These are phyloP conservation scores for Glonium stellatum DNA, from an alignment of 495 filamentous ascomycete species.

Conservation along the genomic window DNA sequence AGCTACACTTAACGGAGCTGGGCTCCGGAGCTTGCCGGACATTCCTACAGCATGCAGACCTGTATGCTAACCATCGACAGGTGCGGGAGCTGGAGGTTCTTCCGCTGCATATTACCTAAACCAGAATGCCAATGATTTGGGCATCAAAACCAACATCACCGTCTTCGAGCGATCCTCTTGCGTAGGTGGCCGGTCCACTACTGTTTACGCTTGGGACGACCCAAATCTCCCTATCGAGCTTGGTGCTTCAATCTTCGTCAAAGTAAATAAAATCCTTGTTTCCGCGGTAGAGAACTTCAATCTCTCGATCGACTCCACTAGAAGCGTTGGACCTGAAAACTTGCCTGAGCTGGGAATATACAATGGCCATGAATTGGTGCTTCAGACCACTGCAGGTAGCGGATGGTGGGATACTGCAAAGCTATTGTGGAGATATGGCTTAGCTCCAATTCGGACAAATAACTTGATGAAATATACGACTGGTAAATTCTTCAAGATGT, in stretches of 20 bases:
- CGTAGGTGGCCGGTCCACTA: conserved; percentile 84
- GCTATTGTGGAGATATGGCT: conserved; percentile 78
- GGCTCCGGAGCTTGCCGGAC: background rate
- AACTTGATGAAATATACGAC: conserved; percentile 65
- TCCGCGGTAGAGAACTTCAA: conserved; percentile 67
- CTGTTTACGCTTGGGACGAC: conserved; percentile 72
- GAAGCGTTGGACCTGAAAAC: conserved; percentile 29
- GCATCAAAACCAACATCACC: conserved; percentile 61
- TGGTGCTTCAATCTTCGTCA: conserved; percentile 87
- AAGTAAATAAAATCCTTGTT: conserved; percentile 75
- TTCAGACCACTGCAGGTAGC: conserved; percentile 49
- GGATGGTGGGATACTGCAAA: conserved; percentile 76
- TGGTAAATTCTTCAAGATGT: conserved; percentile 70
- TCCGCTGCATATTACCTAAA: conserved; percentile 78
- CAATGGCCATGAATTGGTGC: conserved; percentile 70
- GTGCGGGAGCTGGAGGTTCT: conserved; percentile 83
- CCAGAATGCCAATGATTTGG: conserved; percentile 54
- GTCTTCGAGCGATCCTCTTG: conserved; percentile 76
- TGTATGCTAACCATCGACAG: conserved; percentile 40
- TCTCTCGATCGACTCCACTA: conserved; percentile 44
- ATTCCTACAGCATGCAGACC: background rate
- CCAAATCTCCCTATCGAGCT: conserved; percentile 69
- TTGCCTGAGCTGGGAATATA: conserved; percentile 64
- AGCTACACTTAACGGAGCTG: background rate
- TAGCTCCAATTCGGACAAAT: conserved; percentile 66